Percentiles rank a stretch among this genome's conserved stretches.
Evolutionary conservation across 805 yeast species (phyloP).

Genomic region (Candida rishiriensis): DNA sequence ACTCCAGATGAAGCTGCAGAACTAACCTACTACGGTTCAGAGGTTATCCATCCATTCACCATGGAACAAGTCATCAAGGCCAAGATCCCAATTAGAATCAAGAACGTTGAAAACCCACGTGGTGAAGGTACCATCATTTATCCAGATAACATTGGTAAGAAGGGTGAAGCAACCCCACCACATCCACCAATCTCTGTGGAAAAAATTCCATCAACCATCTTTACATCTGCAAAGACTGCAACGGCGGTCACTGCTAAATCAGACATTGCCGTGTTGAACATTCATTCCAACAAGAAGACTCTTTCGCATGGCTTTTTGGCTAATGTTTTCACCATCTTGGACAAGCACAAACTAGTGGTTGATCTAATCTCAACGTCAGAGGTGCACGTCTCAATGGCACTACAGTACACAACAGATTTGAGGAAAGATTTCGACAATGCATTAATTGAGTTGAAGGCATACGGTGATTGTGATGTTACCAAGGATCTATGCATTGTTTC

Average conservation of each 20-base stretch:
- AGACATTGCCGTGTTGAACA: conserved; percentile 85
- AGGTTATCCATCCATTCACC: conserved; percentile 97
- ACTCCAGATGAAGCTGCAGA: conserved; percentile 99
- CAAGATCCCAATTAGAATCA: conserved; percentile 92
- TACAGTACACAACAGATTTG: conserved; percentile 68
- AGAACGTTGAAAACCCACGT: conserved; percentile 90
- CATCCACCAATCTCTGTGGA: conserved; percentile 85
- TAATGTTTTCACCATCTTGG: conserved; percentile 79
- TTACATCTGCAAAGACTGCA: conserved; percentile 59
- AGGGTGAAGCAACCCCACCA: conserved; percentile 89
- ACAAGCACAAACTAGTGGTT: conserved; percentile 79
- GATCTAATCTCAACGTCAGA: conserved; percentile 96
- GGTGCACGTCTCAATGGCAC: conserved; percentile 97
- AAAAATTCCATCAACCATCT: conserved; percentile 35
- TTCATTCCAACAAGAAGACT: conserved; percentile 90
- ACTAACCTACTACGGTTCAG: conserved; percentile 94
- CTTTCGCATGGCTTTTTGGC: conserved; percentile 95
- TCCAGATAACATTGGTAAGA: conserved; percentile 82
- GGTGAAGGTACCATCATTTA: conserved; percentile 92
- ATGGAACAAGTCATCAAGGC: conserved; percentile 99
- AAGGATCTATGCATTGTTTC: conserved; percentile 88
- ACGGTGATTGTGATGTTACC: conserved; percentile 88
- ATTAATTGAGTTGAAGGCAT: conserved; percentile 66
- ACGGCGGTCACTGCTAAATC: conserved; percentile 96
- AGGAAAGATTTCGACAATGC: conserved; percentile 60